Percentiles rank a stretch among this genome's conserved stretches.
phyloP scores from a whole-genome alignment of 441 rosid species.

The Geranium incanum region DNA sequence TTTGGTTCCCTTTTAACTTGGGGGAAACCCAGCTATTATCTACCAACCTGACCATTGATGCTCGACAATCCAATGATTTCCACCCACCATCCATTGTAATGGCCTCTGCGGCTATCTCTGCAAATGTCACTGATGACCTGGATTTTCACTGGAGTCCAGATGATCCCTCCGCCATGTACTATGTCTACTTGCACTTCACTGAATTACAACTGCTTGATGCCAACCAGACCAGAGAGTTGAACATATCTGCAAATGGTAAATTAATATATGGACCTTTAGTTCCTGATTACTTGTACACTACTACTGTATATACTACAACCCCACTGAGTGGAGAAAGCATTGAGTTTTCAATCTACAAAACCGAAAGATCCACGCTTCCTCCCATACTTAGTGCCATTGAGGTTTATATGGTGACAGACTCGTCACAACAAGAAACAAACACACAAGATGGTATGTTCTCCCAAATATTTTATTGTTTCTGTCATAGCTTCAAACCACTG shows the following conservation, averaged over 20 bases:
- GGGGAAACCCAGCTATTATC: not conserved
- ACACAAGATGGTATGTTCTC: constrained; percentile 11
- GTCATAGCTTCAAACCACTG: not conserved
- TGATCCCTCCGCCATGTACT: not conserved
- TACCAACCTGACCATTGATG: not conserved
- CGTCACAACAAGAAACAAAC: not conserved
- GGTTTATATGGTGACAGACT: not conserved
- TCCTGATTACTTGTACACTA: not conserved
- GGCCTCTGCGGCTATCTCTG: not conserved
- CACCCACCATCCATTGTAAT: not conserved
- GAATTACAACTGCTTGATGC: not conserved
- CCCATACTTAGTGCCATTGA: constrained; percentile 15
- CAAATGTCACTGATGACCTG: not conserved
- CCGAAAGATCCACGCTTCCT: constrained; percentile 1
- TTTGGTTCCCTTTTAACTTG: constrained; percentile 6
- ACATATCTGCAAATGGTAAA: constrained; percentile 6
- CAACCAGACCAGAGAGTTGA: constrained; percentile 6
- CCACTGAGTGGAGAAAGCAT: not conserved
- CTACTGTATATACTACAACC: not conserved
- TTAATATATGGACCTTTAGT: too few species aligned
- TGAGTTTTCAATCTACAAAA: not conserved
- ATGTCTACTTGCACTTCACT: constrained; percentile 4
- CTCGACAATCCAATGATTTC: not conserved
- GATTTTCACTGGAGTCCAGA: constrained; percentile 2
- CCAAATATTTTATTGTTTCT: not conserved